These are phyloP conservation scores for Primulina tabacum DNA, from an alignment of 257 asterid species.

Conservation along the genomic window DNA sequence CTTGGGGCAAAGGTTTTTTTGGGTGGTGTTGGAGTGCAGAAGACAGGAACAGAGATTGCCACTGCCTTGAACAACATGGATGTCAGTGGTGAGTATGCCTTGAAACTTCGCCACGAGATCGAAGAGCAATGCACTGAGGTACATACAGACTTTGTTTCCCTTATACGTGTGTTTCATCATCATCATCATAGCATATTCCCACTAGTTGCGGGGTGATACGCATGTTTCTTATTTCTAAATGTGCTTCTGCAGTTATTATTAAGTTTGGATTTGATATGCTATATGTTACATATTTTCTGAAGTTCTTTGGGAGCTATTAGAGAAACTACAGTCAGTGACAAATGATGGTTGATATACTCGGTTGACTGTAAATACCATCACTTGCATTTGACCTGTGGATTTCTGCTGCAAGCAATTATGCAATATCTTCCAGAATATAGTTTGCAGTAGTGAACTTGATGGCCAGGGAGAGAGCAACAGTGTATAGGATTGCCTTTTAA, in stretches of 20 bases:
- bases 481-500: neutral
- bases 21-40: constrained; percentile 89
- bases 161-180: neutral
- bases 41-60: constrained; percentile 87
- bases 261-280: neutral
- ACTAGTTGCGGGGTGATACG: too few species aligned
- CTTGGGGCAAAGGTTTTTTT: constrained; percentile 81
- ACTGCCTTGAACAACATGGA: constrained; percentile 90
- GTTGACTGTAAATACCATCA: constrained; percentile 1
- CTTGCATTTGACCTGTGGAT: neutral
- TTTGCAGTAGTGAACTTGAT: neutral
- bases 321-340: neutral
- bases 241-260: neutral
- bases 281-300: neutral
- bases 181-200: too few species aligned
- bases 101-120: constrained; percentile 82
- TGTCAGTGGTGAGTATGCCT: constrained; percentile 82
- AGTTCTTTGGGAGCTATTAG: neutral
- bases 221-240: neutral
- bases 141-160: constrained; percentile 18
- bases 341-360: neutral
- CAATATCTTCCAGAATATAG: neutral
- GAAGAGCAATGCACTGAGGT: constrained; percentile 94
- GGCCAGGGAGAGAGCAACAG: neutral
- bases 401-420: neutral